Evolutionary conservation across 495 filamentous ascomycete species (phyloP), one percentile per base, ranked within the genome.

Genomic region (Saxophila tyrrhenica): DNA sequence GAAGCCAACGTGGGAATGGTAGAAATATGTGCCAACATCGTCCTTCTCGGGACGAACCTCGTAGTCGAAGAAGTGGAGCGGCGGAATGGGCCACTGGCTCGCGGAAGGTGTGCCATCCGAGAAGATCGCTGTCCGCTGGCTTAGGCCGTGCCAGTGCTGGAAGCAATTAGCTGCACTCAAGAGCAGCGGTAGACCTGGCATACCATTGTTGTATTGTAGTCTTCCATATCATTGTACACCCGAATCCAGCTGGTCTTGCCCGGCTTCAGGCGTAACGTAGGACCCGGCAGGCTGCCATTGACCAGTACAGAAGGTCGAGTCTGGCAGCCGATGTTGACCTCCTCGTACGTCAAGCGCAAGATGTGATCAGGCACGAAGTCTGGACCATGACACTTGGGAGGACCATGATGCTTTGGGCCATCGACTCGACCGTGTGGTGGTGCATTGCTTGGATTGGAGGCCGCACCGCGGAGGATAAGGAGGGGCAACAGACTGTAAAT

Each of bases 121-220:
- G 62, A 80, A 82, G 0, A 77, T 76, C 1, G 79, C 73, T 48
- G 72, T 68, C 13, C 70, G 67, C 61, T 75, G 74, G n/a, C 70
- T 67, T 23, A 81, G 64, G 35, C 79, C 79, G 69, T 81, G 78
- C 77, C 77, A 82, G 54, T 82, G 79, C 78, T 80, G 46, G 42
- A 25, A 0, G 19, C 3, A 9, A 43, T n/a, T 17, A 48, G 2
- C 7, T 20, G 56, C 67, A 21, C n/a, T n/a, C n/a, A n/a, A n/a
- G n/a, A n/a, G n/a, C n/a, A n/a, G n/a, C n/a, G 65, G 48, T n/a
- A 35, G 29, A 7, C 13, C 29, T 35, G 5, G 32, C 42, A 39
- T 70, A 76, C 78, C 67, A 81, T 76, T 39, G 76, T 80, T 7
- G 78, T 54, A 51, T 82, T 81, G 3, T 66, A 58, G 52, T 75